These are phyloP conservation scores for Crepidotus sp. DNA, from an alignment of 1,284 basidiomycete species.

Conservation along the genomic window DNA sequence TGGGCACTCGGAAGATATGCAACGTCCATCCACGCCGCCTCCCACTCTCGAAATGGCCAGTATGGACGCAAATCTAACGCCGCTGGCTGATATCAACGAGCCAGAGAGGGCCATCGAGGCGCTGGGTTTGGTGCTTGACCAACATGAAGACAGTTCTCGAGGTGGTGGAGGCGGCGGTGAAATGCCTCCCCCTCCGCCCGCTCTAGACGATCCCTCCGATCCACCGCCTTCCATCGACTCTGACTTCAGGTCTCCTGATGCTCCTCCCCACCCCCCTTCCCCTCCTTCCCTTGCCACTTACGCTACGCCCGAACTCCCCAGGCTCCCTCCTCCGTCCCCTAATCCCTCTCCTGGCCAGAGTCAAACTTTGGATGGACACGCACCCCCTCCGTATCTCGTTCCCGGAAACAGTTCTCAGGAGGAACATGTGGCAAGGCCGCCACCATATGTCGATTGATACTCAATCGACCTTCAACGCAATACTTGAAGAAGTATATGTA, in stretches of 20 bases:
- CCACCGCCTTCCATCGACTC: slow-evolving; percentile 74
- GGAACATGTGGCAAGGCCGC: slow-evolving; percentile 43
- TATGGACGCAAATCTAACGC: slow-evolving; percentile 57
- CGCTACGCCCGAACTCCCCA: slow-evolving; percentile 22
- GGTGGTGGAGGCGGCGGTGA: slow-evolving; percentile 25
- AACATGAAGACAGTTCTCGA: slow-evolving; percentile 32
- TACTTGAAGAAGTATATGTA: slow-evolving; percentile 15
- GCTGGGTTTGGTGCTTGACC: slow-evolving; percentile 49
- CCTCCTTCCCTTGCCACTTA: slow-evolving; percentile 29
- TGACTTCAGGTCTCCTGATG: slow-evolving; percentile 56
- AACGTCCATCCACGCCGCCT: slow-evolving; percentile 52
- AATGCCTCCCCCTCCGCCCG: slow-evolving; percentile 64
- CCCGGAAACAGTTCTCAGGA: slow-evolving; percentile 34
- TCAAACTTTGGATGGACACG: slow-evolving; percentile 34
- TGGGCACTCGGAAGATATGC: slow-evolving; percentile 60
- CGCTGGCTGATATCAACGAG: slow-evolving; percentile 49
- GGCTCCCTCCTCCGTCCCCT: slow-evolving; percentile 23
- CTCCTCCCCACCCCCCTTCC: slow-evolving; percentile 23
- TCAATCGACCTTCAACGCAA: not conserved
- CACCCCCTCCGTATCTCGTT: slow-evolving; percentile 57
- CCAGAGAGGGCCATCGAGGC: slow-evolving; percentile 47
- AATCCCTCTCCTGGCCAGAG: slow-evolving; percentile 25
- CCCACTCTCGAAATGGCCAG: slow-evolving; percentile 64
- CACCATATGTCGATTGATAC: slow-evolving; percentile 42
- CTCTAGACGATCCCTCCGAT: slow-evolving; percentile 79